A percentile compares a stretch with the other conserved stretches of the same genome.
Conservation (phyloP, 139 green algal genomes). For the Coelastrella sp. region DNA sequence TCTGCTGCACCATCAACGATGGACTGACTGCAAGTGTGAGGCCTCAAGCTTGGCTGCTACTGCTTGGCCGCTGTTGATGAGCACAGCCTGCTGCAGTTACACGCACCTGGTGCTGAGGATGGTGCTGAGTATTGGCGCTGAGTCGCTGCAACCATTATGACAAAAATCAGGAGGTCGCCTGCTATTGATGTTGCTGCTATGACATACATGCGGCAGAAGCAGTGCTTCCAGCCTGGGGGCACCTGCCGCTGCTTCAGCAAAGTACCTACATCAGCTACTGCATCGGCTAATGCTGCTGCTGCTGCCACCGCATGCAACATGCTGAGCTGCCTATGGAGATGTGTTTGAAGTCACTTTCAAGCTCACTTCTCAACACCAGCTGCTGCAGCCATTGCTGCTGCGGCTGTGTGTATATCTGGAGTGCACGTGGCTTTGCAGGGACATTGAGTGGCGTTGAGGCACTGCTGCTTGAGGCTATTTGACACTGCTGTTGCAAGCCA, state of each 20-base stretch:
- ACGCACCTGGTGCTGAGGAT: background rate
- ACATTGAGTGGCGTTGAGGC: too few relatives aligned
- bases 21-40: background rate
- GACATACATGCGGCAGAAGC: background rate
- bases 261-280: too few relatives aligned
- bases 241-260: too few relatives aligned
- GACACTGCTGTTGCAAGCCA: background rate
- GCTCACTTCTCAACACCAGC: too few relatives aligned
- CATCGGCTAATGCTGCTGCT: too few relatives aligned
- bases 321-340: too few relatives aligned
- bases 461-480: background rate
- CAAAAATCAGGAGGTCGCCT: background rate
- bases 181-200: slow-evolving; percentile 1
- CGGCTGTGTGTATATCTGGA: too few relatives aligned
- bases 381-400: too few relatives aligned
- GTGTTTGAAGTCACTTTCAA: too few relatives aligned
- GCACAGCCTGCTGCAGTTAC: background rate
- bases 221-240: too few relatives aligned
- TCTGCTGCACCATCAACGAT: background rate
- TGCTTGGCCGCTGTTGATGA: background rate
- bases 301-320: too few relatives aligned
- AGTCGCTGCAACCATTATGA: background rate
- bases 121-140: background rate
- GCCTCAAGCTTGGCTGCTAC: background rate
- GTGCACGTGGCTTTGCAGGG: too few relatives aligned